These are phyloP conservation scores for Ligustrum vulgare DNA, from an alignment of 257 asterid species.

Conservation along the genomic window DNA sequence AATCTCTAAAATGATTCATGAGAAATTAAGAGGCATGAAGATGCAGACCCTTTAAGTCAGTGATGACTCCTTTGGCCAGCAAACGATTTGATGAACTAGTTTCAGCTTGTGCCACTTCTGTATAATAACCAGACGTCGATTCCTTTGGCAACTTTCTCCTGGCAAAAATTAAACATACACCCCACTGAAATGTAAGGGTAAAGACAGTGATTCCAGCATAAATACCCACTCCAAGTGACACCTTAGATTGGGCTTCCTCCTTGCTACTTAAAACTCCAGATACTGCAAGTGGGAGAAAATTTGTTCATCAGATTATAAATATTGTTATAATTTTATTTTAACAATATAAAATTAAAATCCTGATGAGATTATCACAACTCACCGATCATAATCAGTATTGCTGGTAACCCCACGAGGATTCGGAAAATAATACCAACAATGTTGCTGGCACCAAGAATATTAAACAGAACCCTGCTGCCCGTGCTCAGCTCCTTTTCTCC, in stretches of 20 bases:
- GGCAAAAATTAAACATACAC: constrained; percentile 39
- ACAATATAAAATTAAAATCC: too few species aligned
- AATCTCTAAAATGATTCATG: background rate
- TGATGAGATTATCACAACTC: too few species aligned
- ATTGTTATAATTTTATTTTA: too few species aligned
- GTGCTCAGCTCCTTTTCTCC: constrained; percentile 44
- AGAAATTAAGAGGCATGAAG: too few species aligned
- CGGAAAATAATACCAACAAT: constrained; percentile 55
- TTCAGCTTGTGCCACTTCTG: background rate
- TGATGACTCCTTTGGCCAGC: constrained; percentile 23
- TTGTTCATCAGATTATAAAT: too few species aligned
- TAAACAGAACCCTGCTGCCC: constrained; percentile 50
- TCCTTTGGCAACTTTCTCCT: constrained; percentile 30
- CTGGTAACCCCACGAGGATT: constrained; percentile 52
- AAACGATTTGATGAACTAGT: constrained; percentile 25
- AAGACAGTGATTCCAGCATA: constrained; percentile 52
- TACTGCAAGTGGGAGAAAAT: constrained; percentile 21
- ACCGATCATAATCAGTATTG: constrained; percentile 49
- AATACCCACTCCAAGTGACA: constrained; percentile 48
- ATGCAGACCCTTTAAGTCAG: constrained; percentile 23
- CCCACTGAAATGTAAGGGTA: constrained; percentile 53
- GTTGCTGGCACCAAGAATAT: constrained; percentile 40
- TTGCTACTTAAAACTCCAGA: constrained; percentile 43
- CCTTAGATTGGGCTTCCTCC: constrained; percentile 43
- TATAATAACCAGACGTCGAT: background rate